Evolutionary conservation across 2,329 filamentous ascomycete species (phyloP).

Genomic region (Fusarium sp.): DNA sequence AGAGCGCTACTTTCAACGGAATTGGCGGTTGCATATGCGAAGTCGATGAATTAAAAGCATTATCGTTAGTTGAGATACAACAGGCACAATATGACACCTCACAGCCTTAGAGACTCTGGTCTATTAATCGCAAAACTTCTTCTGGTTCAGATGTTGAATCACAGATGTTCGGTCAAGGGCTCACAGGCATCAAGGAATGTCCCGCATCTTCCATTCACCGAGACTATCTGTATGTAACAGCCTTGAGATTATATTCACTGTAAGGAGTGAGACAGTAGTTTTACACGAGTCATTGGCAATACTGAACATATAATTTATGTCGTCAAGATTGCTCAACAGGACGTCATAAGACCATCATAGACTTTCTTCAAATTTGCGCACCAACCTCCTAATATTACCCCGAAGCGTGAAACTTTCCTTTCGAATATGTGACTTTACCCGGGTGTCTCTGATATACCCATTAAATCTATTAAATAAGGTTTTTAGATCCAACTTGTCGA

Average conservation of each 20-base stretch:
- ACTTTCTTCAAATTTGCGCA: background rate
- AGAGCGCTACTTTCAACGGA: constrained; percentile 3
- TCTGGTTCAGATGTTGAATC: background rate
- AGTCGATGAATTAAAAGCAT: background rate
- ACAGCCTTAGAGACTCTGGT: background rate
- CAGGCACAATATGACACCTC: accelerated
- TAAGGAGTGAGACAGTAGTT: accelerated
- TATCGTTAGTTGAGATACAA: background rate
- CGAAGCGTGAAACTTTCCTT: background rate
- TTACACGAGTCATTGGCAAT: background rate
- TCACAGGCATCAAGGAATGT: background rate
- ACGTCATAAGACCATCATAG: background rate
- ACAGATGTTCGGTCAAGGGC: background rate
- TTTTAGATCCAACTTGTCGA: background rate
- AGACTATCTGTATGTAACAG: background rate
- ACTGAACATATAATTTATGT: background rate
- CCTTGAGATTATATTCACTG: background rate
- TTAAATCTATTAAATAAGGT: background rate
- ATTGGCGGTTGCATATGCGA: background rate
- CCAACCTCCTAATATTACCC: background rate
- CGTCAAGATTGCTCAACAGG: background rate
- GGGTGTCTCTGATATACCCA: background rate
- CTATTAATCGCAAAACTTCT: accelerated
- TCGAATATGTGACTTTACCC: background rate
- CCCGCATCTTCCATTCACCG: accelerated